Percentiles rank a stretch among this genome's conserved stretches.
Conservation (phyloP, 495 filamentous ascomycete species). For the Parathielavia appendiculata region DNA sequence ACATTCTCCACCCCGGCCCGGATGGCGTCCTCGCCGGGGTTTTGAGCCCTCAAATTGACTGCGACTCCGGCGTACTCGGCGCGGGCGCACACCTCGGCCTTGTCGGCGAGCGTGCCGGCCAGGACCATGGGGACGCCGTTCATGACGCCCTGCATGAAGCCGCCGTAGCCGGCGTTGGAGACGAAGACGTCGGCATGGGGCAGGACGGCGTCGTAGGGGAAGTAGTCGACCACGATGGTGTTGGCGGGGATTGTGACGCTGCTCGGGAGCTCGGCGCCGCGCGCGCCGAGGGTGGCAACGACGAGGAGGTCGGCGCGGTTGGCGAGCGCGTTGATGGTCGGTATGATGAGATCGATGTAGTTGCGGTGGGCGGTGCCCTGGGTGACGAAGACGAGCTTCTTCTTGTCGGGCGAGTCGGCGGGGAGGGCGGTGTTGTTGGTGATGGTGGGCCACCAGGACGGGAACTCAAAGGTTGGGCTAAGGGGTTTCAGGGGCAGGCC, state of each 20-base stretch:
- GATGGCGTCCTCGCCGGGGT: conserved; percentile 25
- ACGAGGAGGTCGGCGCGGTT: conserved; percentile 26
- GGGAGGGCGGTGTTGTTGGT: conserved; percentile 16
- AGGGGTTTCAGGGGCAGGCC: conserved; percentile 18
- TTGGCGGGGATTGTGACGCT: conserved; percentile 22
- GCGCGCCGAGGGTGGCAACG: conserved; percentile 32
- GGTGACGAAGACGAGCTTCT: conserved; percentile 35
- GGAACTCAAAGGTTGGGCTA: conserved; percentile 5
- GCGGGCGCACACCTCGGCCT: conserved; percentile 28
- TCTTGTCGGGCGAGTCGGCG: conserved; percentile 14
- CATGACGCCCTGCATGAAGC: conserved; percentile 29
- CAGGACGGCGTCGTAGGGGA: conserved; percentile 37
- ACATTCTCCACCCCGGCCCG: conserved; percentile 28
- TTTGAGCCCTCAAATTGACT: conserved; percentile 26
- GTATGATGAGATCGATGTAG: conserved; percentile 32
- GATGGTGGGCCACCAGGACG: conserved; percentile 31
- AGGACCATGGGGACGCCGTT: conserved; percentile 34
- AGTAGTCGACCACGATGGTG: conserved; percentile 29
- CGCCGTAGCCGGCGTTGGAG: conserved; percentile 35
- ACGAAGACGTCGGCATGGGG: conserved; percentile 32
- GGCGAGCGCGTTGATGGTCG: conserved; percentile 30
- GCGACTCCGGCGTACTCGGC: conserved; percentile 35
- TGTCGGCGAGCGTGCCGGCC: conserved; percentile 34
- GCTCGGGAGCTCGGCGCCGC: conserved; percentile 8
- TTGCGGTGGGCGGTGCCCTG: conserved; percentile 36